Conservation (phyloP, 169 alveolate species). For the Prorocentrum cordatum region DNA sequence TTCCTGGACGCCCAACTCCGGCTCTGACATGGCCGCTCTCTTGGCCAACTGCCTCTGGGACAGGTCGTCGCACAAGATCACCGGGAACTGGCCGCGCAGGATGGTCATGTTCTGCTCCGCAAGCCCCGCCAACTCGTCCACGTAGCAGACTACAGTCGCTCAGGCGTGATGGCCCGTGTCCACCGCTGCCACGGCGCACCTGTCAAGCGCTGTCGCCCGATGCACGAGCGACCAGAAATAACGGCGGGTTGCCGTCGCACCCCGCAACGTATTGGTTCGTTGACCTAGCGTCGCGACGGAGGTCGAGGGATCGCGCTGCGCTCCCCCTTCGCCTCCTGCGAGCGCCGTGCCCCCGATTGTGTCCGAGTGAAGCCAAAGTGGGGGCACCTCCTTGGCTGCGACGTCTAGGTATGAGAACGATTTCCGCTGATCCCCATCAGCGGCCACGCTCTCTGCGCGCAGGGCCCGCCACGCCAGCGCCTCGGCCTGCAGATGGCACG, state of each 20-base stretch:
- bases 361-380: not conserved
- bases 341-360: not conserved
- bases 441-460: not conserved
- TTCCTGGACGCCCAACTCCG: too few relatives aligned
- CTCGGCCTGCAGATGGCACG: not conserved
- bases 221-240: not conserved
- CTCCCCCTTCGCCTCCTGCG: not conserved
- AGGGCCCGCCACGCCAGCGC: not conserved
- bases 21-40: too few relatives aligned
- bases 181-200: conserved; percentile 5
- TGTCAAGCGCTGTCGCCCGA: not conserved
- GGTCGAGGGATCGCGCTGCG: not conserved
- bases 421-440: not conserved
- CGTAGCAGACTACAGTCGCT: not conserved
- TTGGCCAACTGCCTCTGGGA: not conserved
- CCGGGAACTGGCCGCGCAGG: not conserved
- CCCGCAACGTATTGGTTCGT: not conserved
- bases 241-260: not conserved
- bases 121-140: not conserved
- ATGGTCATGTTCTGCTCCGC: not conserved
- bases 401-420: not conserved
- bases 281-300: not conserved
- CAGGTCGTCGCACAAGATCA: conserved; percentile 9
- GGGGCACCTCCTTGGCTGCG: not conserved
- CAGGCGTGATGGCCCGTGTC: not conserved